Conservation (phyloP, 352 stramenopile genomes). For the Saprolegnia parasitica region DNA sequence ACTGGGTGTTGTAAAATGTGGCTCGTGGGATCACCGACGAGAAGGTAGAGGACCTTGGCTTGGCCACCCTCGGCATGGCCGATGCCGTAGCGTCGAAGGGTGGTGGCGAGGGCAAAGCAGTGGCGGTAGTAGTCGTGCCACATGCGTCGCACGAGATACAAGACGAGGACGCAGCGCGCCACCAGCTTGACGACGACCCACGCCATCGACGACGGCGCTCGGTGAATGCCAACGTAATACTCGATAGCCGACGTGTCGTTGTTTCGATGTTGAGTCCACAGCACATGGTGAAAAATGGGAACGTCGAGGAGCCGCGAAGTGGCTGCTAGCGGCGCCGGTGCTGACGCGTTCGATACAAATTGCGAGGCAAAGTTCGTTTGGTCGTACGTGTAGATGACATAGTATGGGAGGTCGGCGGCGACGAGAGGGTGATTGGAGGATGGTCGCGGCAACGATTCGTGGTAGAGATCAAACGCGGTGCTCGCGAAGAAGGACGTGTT, state of each 20-base stretch:
- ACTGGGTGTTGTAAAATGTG: not conserved
- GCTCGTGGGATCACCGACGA: constrained; percentile 9
- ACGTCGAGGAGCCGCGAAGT: not conserved
- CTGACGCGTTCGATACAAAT: no score
- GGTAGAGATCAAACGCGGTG: not conserved
- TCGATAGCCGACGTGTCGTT: no score
- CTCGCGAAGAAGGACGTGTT: not conserved
- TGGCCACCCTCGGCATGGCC: not conserved
- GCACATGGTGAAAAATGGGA: no score
- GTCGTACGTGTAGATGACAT: not conserved
- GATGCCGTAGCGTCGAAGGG: not conserved
- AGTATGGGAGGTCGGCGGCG: not conserved
- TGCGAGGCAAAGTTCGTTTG: no score
- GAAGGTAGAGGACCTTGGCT: not conserved
- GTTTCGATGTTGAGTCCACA: no score
- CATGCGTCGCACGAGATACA: not conserved
- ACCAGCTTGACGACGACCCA: not conserved
- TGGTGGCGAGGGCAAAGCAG: not conserved
- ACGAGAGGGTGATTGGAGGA: not conserved
- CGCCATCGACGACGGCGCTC: not conserved
- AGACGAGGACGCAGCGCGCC: not conserved
- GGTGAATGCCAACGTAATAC: no score
- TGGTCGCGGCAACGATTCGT: not conserved
- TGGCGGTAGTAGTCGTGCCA: constrained; percentile 1
- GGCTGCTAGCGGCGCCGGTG: no score